Conservation (phyloP, 2,329 filamentous ascomycete species). For the Microdochium bolleyi region DNA sequence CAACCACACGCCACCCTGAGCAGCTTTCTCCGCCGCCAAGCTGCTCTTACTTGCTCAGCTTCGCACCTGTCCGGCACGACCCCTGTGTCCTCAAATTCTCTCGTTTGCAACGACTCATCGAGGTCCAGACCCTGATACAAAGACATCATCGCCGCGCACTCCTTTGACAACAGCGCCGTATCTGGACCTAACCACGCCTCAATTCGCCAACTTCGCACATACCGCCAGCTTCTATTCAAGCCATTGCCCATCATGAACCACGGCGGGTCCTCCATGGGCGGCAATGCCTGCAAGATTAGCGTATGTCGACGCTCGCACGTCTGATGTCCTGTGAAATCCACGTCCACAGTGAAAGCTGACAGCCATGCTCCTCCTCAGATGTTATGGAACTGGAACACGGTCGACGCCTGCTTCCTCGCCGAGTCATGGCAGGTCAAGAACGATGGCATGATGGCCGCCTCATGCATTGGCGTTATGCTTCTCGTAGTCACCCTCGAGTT, state of each 20-base stretch:
- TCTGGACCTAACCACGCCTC: too few relatives aligned
- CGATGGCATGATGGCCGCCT: constrained; percentile 31
- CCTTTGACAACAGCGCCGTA: too few relatives aligned
- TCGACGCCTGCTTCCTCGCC: constrained; percentile 32
- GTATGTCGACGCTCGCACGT: constrained; percentile 1
- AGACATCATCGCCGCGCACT: too few relatives aligned
- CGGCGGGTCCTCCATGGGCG: neutral
- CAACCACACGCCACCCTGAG: neutral
- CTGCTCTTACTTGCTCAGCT: neutral
- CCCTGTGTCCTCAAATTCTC: neutral
- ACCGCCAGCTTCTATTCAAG: neutral
- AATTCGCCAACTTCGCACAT: too few relatives aligned
- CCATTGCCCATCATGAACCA: constrained; percentile 4
- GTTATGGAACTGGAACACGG: constrained; percentile 35
- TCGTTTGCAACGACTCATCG: neutral
- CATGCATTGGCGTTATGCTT: constrained; percentile 33
- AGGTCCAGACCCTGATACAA: too few relatives aligned
- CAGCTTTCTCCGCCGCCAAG: neutral
- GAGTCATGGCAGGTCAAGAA: constrained; percentile 29
- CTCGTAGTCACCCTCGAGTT: constrained; percentile 30
- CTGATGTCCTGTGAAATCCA: neutral
- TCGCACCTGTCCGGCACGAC: neutral
- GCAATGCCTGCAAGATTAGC: constrained; percentile 3
- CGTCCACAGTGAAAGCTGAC: constrained; percentile 3
- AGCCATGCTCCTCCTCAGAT: constrained; percentile 20